Conservation (phyloP, 2,329 filamentous ascomycete genomes). For the Apiospora hydei region DNA sequence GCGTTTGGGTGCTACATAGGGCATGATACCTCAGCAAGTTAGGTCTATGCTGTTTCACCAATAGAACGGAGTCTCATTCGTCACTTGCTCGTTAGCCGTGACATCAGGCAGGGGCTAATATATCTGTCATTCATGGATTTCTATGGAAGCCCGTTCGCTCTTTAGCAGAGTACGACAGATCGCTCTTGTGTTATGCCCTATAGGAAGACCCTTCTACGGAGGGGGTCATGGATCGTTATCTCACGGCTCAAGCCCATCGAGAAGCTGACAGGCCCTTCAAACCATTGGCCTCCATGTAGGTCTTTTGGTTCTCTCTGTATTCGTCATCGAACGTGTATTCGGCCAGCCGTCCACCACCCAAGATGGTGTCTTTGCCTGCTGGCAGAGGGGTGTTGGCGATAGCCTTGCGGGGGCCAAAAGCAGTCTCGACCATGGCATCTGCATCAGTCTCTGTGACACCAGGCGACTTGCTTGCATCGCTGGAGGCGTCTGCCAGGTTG, state of each 20-base stretch:
- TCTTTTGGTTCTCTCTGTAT: neutral
- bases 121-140: neutral
- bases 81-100: neutral
- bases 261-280: neutral
- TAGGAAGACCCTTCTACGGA: neutral
- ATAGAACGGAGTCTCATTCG: neutral
- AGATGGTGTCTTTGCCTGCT: neutral
- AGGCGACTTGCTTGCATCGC: neutral
- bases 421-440: neutral
- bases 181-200: neutral
- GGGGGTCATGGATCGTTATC: no score
- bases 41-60: neutral
- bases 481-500: neutral
- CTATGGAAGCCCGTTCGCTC: no score
- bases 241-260: conserved; percentile 1
- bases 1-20: neutral
- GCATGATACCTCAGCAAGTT: conserved; percentile 10
- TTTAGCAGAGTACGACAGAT: neutral
- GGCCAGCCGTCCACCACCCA: neutral
- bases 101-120: neutral
- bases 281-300: neutral
- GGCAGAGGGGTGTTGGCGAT: neutral
- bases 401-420: neutral
- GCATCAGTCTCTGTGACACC: neutral
- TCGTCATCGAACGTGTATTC: neutral